These are phyloP conservation scores for Phyllosticta capitalensis DNA, from an alignment of 2,329 filamentous ascomycete genomes.

Conservation along the genomic window DNA sequence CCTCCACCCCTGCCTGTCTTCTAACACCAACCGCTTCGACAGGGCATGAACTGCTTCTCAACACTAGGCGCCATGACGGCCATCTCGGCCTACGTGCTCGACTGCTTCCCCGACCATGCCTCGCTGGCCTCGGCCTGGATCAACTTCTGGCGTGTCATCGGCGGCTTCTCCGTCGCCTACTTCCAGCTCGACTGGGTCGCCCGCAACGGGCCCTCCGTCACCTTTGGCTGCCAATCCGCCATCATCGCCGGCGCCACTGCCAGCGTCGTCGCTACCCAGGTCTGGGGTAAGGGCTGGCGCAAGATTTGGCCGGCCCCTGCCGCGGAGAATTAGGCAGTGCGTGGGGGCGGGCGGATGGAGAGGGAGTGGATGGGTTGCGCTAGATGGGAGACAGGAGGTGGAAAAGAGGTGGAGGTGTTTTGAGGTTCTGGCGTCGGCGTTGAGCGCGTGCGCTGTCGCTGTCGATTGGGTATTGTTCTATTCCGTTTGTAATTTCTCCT, in stretches of 20 bases:
- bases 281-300: conserved; percentile 21
- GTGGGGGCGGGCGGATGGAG: no score
- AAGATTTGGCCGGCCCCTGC: conserved; percentile 13
- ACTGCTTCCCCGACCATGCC: conserved; percentile 25
- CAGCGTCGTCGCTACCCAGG: conserved; percentile 21
- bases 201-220: conserved; percentile 21
- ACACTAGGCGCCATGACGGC: conserved; percentile 24
- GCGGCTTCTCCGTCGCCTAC: conserved; percentile 27
- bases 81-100: conserved; percentile 27
- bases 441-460: neutral
- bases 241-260: conserved; percentile 22
- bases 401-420: no score
- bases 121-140: conserved; percentile 25
- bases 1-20: neutral
- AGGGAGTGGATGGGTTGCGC: no score
- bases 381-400: no score
- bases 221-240: conserved; percentile 27
- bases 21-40: neutral
- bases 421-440: neutral
- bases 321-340: conserved; percentile 1
- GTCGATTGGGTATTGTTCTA: neutral
- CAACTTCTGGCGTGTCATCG: conserved; percentile 24
- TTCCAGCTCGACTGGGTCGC: conserved; percentile 27
- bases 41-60: conserved; percentile 24
- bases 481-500: neutral